Evolutionary conservation across 1,284 basidiomycete species (phyloP).

Genomic region (Boletus semigastroideus): DNA sequence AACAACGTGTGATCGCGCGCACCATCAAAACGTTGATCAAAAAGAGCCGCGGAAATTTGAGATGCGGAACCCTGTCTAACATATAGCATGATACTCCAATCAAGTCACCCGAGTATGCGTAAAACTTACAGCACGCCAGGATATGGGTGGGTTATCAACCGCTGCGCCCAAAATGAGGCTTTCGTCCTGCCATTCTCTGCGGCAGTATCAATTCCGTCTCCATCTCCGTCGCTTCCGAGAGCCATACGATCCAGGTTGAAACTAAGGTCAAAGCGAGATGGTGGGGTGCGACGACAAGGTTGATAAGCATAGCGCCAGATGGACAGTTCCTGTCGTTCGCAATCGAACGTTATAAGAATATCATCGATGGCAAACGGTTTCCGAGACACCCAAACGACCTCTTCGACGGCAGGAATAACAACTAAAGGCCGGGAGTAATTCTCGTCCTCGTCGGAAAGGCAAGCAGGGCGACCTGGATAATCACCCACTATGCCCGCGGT

Average conservation of each 20-base stretch:
- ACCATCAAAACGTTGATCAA: slow-evolving; percentile 68
- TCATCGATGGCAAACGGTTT: slow-evolving; percentile 46
- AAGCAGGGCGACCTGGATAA: slow-evolving; percentile 36
- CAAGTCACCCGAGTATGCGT: slow-evolving; percentile 1
- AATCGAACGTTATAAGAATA: slow-evolving; percentile 57
- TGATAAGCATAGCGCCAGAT: slow-evolving; percentile 71
- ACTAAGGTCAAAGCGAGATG: slow-evolving; percentile 57
- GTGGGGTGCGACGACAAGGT: slow-evolving; percentile 43
- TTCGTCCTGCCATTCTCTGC: slow-evolving; percentile 64
- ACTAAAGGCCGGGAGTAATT: slow-evolving; percentile 47
- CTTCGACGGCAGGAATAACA: slow-evolving; percentile 58
- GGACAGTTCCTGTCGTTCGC: slow-evolving; percentile 49
- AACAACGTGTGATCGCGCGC: slow-evolving; percentile 50
- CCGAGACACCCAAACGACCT: slow-evolving; percentile 59
- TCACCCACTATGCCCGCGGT: slow-evolving; percentile 57
- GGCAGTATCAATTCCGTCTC: slow-evolving; percentile 39
- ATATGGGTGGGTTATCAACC: slow-evolving; percentile 52
- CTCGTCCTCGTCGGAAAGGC: slow-evolving; percentile 56
- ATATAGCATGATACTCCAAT: not conserved
- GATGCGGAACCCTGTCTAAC: slow-evolving; percentile 17
- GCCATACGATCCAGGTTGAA: slow-evolving; percentile 65
- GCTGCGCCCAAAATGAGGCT: slow-evolving; percentile 67
- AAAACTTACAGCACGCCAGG: slow-evolving; percentile 52
- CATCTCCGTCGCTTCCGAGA: slow-evolving; percentile 44
- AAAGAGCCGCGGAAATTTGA: slow-evolving; percentile 54